Percentiles rank a stretch among this genome's conserved stretches.
phyloP scores from a whole-genome alignment of 352 stramenopile genomes.

The Phytophthora lateralis region DNA sequence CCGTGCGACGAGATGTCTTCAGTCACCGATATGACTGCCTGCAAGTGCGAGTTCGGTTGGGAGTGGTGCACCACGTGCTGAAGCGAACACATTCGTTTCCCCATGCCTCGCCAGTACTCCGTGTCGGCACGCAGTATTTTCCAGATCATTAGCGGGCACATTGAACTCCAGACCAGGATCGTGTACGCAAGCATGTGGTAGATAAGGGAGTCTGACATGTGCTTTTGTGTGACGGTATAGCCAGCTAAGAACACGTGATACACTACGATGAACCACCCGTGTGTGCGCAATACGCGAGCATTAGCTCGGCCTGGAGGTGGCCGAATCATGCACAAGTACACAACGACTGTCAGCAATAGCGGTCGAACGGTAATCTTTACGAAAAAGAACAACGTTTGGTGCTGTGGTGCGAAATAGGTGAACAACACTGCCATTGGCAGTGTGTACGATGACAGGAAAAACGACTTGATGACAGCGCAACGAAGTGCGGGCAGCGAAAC shows the following conservation, averaged over 20 bases:
- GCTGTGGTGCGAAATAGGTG: background rate
- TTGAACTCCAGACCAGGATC: slow-evolving; percentile 28
- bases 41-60: slow-evolving; percentile 8
- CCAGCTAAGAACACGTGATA: slow-evolving; percentile 29
- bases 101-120: slow-evolving; percentile 45
- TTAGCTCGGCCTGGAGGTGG: slow-evolving; percentile 28
- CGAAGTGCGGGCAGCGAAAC: slow-evolving; percentile 48
- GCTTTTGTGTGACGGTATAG: slow-evolving; percentile 17
- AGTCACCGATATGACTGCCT: slow-evolving; percentile 14
- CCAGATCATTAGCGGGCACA: slow-evolving; percentile 47
- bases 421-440: slow-evolving; percentile 38
- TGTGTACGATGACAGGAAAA: slow-evolving; percentile 47
- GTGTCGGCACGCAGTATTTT: slow-evolving; percentile 49
- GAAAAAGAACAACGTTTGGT: slow-evolving; percentile 19
- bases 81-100: slow-evolving; percentile 31
- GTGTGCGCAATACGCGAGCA: slow-evolving; percentile 23
- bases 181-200: slow-evolving; percentile 26
- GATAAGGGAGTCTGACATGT: slow-evolving; percentile 1
- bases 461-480: slow-evolving; percentile 30
- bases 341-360: slow-evolving; percentile 27
- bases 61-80: slow-evolving; percentile 12
- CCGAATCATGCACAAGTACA: slow-evolving; percentile 35
- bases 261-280: slow-evolving; percentile 37
- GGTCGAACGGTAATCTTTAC: slow-evolving; percentile 19
- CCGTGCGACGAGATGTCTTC: slow-evolving; percentile 48